Evolutionary conservation across 768 basidiomycete species (phyloP), one percentile per base, ranked within the genome.

Genomic region (Chalciporus chontae): DNA sequence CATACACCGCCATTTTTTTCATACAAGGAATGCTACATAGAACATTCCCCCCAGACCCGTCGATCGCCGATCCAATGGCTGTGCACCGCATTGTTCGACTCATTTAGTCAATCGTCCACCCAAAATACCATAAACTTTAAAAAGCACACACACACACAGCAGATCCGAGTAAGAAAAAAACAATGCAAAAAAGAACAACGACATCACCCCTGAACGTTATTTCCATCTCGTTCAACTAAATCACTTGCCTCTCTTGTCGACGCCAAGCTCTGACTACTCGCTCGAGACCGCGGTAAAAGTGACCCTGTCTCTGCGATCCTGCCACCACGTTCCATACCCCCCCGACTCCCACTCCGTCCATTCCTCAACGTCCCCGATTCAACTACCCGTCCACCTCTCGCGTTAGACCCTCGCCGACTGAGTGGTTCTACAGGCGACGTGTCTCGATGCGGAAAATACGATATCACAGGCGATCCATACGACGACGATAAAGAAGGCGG

Each of bases 401-500:
- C 71, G 44, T 68, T 73, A 7, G 80, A 81, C 48, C 74, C 74
- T 8, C 80, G 71, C 44, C 81, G 73, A 57, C 83, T 83, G 40
- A 72, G 61, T 24, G 80, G 69, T 54, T 79, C 81, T n/a, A 68
- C 69, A 6, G 81, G 79, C 9, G 77, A 79, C 40, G 68, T 53
- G n/a, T 81, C 80, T n/a, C 77, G 69, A 47, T 69, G 70, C 14
- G 75, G 70, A 47, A 61, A 48, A 54, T 72, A 76, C 11, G 77
- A 71, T 15, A 79, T 74, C 21, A 73, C 75, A 8, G 86, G 84
- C 5, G 84, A 85, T 13, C 89, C 89, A 56, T 88, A 84, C 9
- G 86, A 87, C 7, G 85, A 87, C 5, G 85, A 87, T 23, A 90
- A 67, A 2, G 86, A 87, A 3, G 90, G 90, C 10, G 90, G 90